Evolutionary conservation across 306 rosid genomes (phyloP).

Genomic region (Psophocarpus tetragonolobus): DNA sequence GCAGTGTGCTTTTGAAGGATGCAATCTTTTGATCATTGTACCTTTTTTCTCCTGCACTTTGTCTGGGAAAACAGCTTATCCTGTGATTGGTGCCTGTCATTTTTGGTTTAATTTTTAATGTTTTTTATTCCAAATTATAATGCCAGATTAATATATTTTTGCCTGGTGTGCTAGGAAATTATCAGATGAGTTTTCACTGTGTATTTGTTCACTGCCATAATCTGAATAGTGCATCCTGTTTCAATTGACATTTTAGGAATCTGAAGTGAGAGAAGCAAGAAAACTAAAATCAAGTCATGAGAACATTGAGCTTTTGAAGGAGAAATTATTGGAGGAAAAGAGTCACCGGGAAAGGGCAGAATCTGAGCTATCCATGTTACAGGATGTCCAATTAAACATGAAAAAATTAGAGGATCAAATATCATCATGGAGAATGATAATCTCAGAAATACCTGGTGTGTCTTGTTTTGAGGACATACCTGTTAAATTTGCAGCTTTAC

Average conservation of each 20-base stretch:
- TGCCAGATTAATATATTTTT: background rate
- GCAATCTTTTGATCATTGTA: background rate
- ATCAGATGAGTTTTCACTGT: background rate
- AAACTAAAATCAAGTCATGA: slow-evolving; percentile 80
- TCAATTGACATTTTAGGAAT: slow-evolving; percentile 63
- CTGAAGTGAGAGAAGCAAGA: slow-evolving; percentile 93
- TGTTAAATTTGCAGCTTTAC: slow-evolving; percentile 73
- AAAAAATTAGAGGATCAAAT: slow-evolving; percentile 78
- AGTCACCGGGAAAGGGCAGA: slow-evolving; percentile 72
- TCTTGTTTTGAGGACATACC: slow-evolving; percentile 79
- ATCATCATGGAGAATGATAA: slow-evolving; percentile 66
- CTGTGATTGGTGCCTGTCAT: background rate
- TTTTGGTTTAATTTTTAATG: background rate
- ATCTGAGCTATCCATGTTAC: slow-evolving; percentile 71
- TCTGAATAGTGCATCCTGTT: slow-evolving; percentile 26
- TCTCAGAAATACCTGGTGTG: slow-evolving; percentile 75
- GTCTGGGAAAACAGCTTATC: background rate
- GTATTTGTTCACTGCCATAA: slow-evolving; percentile 1
- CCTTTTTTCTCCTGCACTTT: background rate
- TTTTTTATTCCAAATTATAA: slow-evolving; percentile 7
- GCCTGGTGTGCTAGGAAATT: background rate
- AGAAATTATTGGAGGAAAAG: slow-evolving; percentile 81
- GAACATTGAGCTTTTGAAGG: slow-evolving; percentile 72
- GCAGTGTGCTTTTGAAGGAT: background rate
- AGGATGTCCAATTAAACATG: slow-evolving; percentile 64